Evolutionary conservation across 176 grass and related monocot genomes (phyloP), one percentile per base, ranked within the genome.

Genomic region (Triticum urartu): DNA sequence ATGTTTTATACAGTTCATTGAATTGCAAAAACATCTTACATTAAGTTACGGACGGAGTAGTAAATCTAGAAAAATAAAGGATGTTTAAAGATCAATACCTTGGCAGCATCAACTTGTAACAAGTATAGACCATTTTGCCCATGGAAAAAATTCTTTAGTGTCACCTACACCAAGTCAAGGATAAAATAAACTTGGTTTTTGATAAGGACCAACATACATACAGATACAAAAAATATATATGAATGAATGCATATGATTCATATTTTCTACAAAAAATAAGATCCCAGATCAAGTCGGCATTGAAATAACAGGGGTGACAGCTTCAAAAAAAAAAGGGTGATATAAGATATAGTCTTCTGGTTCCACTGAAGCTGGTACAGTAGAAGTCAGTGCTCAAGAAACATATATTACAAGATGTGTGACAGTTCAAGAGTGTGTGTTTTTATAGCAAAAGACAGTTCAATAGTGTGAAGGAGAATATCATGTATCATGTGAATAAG

Each of bases 61-160:
- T 30, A 30, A 30, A 30, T 30, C 28, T 30, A 30, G 28, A 30
- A 30, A 30, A 30, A 30, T 30, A 73, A 72, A 32, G 36, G 26
- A 79, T 32, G n/a, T 88, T 82, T 54, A 39, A 81, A 50, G 30
- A 77, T 70, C 56, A 84, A 71, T 80, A 97, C 91, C 95, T 95
- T 97, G 71, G 85, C 14, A 73, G 83, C 60, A 59, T 93, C 85
- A 40, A 97, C 61, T 64, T 93, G 85, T 30, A 98, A 77, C 68
- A 98, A 79, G 79, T 89, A 95, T 76, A 98, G 91, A 70, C 91
- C 89, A 38, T 80, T 73, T 79, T 84, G 86, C 26, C 83, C 87
- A 9, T 65, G 5, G 45, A 90, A 97, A 48, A 87, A 95, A 71
- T 91, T 97, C 1, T 47, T 88, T 79, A 95, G 64, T 18, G 87